Conservation (phyloP, 495 filamentous ascomycete species). For the Penicillium ochrochloron region DNA sequence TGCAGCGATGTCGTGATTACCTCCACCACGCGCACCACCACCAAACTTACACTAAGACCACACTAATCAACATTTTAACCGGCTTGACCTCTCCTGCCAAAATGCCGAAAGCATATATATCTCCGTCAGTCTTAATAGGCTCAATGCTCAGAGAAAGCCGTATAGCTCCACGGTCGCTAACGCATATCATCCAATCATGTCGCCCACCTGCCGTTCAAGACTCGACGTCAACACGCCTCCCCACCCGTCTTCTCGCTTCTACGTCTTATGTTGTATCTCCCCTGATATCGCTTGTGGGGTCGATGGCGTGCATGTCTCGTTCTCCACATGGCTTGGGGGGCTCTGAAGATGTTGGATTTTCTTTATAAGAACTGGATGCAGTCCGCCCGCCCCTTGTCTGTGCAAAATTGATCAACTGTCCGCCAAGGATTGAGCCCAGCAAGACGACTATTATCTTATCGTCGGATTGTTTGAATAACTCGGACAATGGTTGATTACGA, state of each 20-base stretch:
- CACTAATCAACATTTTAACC: background rate
- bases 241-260: background rate
- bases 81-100: background rate
- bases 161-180: background rate
- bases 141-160: background rate
- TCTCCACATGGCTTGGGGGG: background rate
- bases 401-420: background rate
- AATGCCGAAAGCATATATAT: background rate
- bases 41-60: background rate
- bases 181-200: background rate
- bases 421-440: background rate
- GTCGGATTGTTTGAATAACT: background rate
- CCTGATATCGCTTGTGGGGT: background rate
- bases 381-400: background rate
- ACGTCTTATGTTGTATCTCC: background rate
- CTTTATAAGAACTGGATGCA: background rate
- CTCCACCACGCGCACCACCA: slow-evolving; percentile 15
- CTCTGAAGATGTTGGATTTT: background rate
- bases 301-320: background rate
- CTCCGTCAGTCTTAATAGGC: background rate
- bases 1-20: slow-evolving; percentile 28
- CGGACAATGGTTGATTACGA: slow-evolving; percentile 14
- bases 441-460: background rate
- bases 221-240: background rate
- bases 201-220: background rate